Evolutionary conservation across 2,329 filamentous ascomycete genomes (phyloP), one percentile per base, ranked within the genome.

Genomic region (Onygenales sp.): DNA sequence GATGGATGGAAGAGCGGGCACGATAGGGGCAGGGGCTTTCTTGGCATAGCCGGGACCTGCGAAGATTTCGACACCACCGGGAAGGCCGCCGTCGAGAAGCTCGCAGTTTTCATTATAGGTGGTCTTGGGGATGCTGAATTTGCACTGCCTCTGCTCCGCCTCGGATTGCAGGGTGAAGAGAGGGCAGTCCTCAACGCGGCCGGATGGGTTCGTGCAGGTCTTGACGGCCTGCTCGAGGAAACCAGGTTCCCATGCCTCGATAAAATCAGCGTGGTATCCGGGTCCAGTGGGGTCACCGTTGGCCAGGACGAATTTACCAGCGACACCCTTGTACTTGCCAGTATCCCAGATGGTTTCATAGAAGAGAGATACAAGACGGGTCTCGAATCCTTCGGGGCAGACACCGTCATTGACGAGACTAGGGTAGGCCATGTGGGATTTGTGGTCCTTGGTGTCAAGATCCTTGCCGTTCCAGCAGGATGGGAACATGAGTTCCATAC

Each of bases 341-440:
- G 88, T 93, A 65, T 85, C 75, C 81, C 84, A 95, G 67, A 95
- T 94, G 36, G 85, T 89, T 74, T 96, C 89, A 67, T 79, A 95
- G 69, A 95, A 85, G 47, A 96, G 77, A 57, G 85, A 85, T 2
- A 86, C 83, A 27, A 93, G 69, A 54, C 87, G 84, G 14, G 77
- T 78, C 10, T 83, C 78, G 64, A 82, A 90, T 7, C 77, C 83
- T 1, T 79, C 66, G 0, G 90, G 89, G 70, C 90, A 95, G 39
- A 74, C 75, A 35, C 91, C 90, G 58, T 82, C 81, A 72, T 88
- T 87, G 62, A 94, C 85, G 10, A 85, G 75, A 60, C 81, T 78
- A 1, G 89, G 89, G 68, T 90, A 96, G 4, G 85, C 86, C 57
- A 95, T 79, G 66, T 96, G 82, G 35, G 74, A 76, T 58, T 75